Conservation (phyloP, 495 filamentous ascomycete species). For the Chaetomidium leptoderma region DNA sequence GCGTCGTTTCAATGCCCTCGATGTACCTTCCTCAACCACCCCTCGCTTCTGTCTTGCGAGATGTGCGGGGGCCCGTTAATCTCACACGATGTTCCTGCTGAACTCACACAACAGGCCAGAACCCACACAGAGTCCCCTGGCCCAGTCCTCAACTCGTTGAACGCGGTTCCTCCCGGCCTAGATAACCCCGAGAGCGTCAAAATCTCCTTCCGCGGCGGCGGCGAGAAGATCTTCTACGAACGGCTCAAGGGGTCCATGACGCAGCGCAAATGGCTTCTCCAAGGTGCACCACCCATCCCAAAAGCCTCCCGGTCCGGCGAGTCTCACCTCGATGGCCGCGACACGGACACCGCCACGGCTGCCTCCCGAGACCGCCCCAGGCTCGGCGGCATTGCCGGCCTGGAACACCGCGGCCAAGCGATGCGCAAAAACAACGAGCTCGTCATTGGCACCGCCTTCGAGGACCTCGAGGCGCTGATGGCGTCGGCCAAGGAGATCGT, state of each 20-base stretch:
- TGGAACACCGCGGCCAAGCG: constrained; percentile 79
- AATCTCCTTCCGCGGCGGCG: constrained; percentile 83
- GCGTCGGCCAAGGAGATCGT: constrained; percentile 94
- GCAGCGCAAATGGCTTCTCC: constrained; percentile 94
- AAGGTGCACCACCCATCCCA: constrained; percentile 87
- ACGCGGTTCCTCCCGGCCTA: constrained; percentile 37
- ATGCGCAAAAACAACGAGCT: constrained; percentile 85
- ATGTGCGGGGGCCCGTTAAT: constrained; percentile 80
- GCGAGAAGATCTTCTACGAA: constrained; percentile 86
- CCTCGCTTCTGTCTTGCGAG: constrained; percentile 79
- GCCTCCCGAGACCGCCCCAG: constrained; percentile 44
- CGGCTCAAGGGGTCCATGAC: constrained; percentile 79
- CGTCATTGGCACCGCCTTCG: constrained; percentile 90
- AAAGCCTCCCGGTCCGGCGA: constrained; percentile 48
- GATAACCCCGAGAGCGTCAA: constrained; percentile 75
- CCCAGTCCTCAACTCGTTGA: constrained; percentile 50
- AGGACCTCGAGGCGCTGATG: constrained; percentile 95
- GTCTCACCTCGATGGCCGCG: constrained; percentile 40
- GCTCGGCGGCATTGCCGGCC: constrained; percentile 83
- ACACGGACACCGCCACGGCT: constrained; percentile 19
- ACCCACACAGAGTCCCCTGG: constrained; percentile 68
- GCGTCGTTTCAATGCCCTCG: constrained; percentile 68
- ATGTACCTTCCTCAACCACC: constrained; percentile 93
- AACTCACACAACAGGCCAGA: constrained; percentile 42
- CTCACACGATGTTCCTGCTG: constrained; percentile 49